phyloP scores from a whole-genome alignment of 139 green algal species.

The Microglena sp. region DNA sequence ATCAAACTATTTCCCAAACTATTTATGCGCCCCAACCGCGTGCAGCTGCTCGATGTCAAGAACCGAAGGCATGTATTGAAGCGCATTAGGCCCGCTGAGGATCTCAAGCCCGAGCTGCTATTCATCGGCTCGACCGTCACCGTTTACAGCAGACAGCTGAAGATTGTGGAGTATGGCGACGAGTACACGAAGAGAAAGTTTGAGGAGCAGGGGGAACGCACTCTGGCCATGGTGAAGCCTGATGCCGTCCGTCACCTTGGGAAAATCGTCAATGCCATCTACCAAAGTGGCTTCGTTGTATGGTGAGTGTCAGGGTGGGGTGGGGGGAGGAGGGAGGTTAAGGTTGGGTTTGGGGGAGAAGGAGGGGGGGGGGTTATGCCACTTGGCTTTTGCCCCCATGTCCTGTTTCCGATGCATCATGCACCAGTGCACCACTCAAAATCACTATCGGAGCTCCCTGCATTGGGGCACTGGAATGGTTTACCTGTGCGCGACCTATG shows the following conservation, averaged over 20 bases:
- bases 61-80: slow-evolving; percentile 69
- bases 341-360: no score
- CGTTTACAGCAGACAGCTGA: slow-evolving; percentile 61
- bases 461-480: no score
- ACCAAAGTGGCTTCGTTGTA: slow-evolving; percentile 44
- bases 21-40: neutral
- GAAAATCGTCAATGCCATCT: slow-evolving; percentile 61
- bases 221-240: slow-evolving; percentile 71
- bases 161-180: slow-evolving; percentile 67
- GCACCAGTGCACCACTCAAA: no score
- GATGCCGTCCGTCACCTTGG: slow-evolving; percentile 59
- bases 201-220: slow-evolving; percentile 36
- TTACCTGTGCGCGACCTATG: no score
- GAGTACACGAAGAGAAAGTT: slow-evolving; percentile 45
- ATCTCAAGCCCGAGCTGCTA: slow-evolving; percentile 41
- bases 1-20: neutral
- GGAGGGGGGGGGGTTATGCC: no score
- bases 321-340: no score
- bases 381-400: no score
- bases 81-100: slow-evolving; percentile 30
- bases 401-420: no score
- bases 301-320: no score
- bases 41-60: slow-evolving; percentile 71
- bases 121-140: slow-evolving; percentile 52
- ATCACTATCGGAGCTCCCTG: no score